A percentile compares a stretch with the other conserved stretches of the same genome.
Conservation (phyloP, 805 yeast species). For the Saccharomycopsis capsularis region DNA sequence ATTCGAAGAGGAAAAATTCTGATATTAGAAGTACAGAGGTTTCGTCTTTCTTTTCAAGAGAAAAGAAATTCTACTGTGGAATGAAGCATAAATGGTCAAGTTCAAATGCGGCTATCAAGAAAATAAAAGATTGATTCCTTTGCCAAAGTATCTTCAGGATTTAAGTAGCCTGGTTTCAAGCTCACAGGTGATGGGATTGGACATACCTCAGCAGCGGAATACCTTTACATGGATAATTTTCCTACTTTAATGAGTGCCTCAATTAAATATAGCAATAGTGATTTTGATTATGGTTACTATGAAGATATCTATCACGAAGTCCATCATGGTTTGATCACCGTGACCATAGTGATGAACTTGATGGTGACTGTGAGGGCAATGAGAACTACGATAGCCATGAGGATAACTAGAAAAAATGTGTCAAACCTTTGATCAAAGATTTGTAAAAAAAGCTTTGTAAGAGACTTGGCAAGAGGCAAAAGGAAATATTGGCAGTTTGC, state of each 20-base stretch:
- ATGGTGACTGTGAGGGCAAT: background rate
- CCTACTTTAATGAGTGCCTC: no score
- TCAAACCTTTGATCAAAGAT: slow-evolving; percentile 6
- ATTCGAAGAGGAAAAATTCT: background rate
- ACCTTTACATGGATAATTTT: no score
- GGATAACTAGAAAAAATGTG: slow-evolving; percentile 7
- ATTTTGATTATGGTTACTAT: background rate
- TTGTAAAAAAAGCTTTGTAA: slow-evolving; percentile 10
- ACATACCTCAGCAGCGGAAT: no score
- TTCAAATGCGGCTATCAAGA: background rate
- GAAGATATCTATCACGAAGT: no score
- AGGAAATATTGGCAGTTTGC: slow-evolving; percentile 1
- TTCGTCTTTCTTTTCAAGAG: background rate
- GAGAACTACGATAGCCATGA: background rate
- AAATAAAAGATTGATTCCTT: background rate
- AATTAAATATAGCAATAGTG: no score
- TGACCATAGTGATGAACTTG: background rate
- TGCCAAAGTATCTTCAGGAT: slow-evolving; percentile 10
- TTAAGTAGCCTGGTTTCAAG: background rate
- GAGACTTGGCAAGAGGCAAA: slow-evolving; percentile 10
- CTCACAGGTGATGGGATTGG: background rate
- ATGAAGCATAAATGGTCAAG: slow-evolving; percentile 11
- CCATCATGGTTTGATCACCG: no score
- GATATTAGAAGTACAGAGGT: background rate
- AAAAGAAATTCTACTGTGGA: background rate